A percentile compares a stretch with the other conserved stretches of the same genome.
phyloP scores from a whole-genome alignment of 2,329 filamentous ascomycete species.

The Monilinia vaccinii-corymbosi region DNA sequence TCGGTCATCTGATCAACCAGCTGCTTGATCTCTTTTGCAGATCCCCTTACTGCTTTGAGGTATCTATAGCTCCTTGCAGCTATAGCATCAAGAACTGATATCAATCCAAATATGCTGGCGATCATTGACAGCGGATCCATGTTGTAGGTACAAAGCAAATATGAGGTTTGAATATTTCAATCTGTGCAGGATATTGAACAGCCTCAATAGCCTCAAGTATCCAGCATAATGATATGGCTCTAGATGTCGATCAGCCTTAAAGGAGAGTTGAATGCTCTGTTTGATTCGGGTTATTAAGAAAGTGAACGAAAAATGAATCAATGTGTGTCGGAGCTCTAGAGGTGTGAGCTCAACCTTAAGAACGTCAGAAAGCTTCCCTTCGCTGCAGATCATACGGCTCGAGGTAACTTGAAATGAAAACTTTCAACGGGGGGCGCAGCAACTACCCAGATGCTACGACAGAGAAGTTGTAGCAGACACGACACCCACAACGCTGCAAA shows the following conservation, averaged over 20 bases:
- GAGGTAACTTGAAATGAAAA: background rate
- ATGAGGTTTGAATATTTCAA: background rate
- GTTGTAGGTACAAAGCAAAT: background rate
- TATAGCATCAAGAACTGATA: slow-evolving; percentile 5
- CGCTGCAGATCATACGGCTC: background rate
- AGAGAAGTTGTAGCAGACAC: background rate
- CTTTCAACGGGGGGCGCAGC: background rate
- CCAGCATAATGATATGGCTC: background rate
- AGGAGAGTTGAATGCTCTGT: background rate
- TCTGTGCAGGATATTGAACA: background rate
- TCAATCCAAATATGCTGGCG: slow-evolving; percentile 11
- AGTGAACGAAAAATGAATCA: background rate
- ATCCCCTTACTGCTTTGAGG: slow-evolving; percentile 2
- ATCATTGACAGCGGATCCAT: slow-evolving; percentile 11
- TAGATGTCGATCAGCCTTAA: too few species aligned
- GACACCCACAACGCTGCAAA: background rate
- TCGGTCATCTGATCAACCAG: background rate
- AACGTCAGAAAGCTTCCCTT: background rate
- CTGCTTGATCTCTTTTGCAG: background rate
- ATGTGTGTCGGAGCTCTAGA: background rate
- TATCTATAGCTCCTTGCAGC: slow-evolving; percentile 3
- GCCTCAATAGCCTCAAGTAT: background rate
- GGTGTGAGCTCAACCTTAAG: background rate
- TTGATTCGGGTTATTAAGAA: background rate
- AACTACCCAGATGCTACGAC: background rate